These are phyloP conservation scores for Termitomyces sp. DNA, from an alignment of 768 basidiomycete genomes.

Conservation along the genomic window DNA sequence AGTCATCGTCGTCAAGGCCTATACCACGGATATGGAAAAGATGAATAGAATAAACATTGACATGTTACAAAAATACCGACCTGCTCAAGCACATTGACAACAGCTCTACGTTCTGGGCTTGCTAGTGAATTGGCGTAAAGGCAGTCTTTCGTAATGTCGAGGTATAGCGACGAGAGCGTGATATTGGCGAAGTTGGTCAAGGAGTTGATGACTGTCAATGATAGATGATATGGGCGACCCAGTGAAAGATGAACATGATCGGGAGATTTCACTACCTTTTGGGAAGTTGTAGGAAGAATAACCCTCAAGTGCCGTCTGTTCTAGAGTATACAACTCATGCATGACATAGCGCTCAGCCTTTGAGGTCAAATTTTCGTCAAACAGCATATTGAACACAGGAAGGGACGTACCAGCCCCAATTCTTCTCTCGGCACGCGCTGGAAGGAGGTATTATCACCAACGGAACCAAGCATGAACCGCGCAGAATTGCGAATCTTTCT, in stretches of 20 bases:
- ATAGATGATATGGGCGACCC: not conserved
- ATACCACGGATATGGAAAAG: too few relatives aligned
- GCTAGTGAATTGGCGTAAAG: conserved; percentile 67
- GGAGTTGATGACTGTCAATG: conserved; percentile 57
- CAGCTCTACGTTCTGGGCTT: conserved; percentile 53
- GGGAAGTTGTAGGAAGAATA: conserved; percentile 80
- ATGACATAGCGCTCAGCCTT: conserved; percentile 86
- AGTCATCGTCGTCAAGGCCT: conserved; percentile 69
- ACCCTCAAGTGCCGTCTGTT: conserved; percentile 59
- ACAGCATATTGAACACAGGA: not conserved
- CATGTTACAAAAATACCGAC: conserved; percentile 28
- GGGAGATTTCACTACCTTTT: conserved; percentile 48
- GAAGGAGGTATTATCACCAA: conserved; percentile 38
- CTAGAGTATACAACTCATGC: conserved; percentile 75
- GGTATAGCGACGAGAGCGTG: conserved; percentile 87
- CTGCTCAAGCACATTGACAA: conserved; percentile 69
- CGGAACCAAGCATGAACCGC: conserved; percentile 83
- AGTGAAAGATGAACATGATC: conserved; percentile 2
- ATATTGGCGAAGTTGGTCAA: conserved; percentile 77
- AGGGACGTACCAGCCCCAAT: conserved; percentile 58
- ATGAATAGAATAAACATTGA: conserved; percentile 7
- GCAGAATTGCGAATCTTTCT: conserved; percentile 85
- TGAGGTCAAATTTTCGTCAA: not conserved
- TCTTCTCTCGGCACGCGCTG: conserved; percentile 39
- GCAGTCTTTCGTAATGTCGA: conserved; percentile 87